A percentile compares a stretch with the other conserved stretches of the same genome.
Evolutionary conservation across 495 filamentous ascomycete species (phyloP).

Genomic region (Tuber brumale): DNA sequence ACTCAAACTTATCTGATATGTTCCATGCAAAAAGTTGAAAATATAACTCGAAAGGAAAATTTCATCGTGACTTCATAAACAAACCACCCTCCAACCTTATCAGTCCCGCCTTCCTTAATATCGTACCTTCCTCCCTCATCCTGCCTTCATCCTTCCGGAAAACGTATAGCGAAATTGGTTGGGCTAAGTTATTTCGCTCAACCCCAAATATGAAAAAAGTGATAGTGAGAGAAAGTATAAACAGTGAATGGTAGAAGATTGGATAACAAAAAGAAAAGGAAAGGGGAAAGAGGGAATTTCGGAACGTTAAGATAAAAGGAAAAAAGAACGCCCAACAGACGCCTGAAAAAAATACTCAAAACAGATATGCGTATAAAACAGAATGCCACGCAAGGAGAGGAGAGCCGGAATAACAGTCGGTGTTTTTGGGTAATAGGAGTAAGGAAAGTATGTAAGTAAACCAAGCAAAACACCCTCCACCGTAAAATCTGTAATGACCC

Average conservation of each 20-base stretch:
- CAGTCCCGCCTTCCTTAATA: neutral
- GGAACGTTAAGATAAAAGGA: neutral
- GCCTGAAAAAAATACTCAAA: neutral
- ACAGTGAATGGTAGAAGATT: neutral
- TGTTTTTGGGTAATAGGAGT: neutral
- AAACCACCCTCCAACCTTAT: neutral
- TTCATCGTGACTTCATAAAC: constrained; percentile 1
- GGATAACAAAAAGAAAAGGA: neutral
- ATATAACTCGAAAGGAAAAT: neutral
- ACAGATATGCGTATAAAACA: neutral
- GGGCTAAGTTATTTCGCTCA: neutral
- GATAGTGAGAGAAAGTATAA: neutral
- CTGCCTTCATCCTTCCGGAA: neutral
- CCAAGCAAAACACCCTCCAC: neutral
- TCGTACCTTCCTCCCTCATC: neutral
- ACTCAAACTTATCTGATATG: neutral
- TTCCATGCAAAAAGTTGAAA: neutral
- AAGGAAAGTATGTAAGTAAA: neutral
- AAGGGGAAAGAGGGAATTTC: neutral
- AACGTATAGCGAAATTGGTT: neutral
- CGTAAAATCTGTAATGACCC: neutral
- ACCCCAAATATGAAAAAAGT: neutral
- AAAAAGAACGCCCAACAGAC: neutral
- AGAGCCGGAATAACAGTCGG: neutral
- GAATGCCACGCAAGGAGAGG: neutral